phyloP scores from a whole-genome alignment of 2,329 filamentous ascomycete species.

The Cucurbitaria berberidis region DNA sequence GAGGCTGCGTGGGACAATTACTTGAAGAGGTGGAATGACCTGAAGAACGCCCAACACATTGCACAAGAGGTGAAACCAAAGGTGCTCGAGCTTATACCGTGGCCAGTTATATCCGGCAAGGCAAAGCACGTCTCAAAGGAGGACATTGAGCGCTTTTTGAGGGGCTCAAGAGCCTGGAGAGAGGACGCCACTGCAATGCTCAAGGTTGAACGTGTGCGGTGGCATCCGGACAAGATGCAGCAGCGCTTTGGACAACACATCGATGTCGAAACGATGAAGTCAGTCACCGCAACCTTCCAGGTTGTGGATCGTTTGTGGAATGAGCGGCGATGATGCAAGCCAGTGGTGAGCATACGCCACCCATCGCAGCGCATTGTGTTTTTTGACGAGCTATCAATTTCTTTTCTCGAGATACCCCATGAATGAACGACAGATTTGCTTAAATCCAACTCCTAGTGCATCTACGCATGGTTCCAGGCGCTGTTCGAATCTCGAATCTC shows the following conservation, averaged over 20 bases:
- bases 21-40: conserved; percentile 64
- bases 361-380: background rate
- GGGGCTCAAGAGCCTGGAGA: conserved; percentile 55
- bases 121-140: conserved; percentile 63
- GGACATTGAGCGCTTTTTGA: conserved; percentile 73
- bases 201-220: conserved; percentile 85
- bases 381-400: background rate
- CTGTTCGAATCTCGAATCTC: background rate
- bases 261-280: conserved; percentile 73
- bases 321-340: conserved; percentile 50
- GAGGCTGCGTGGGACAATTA: conserved; percentile 70
- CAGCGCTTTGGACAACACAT: conserved; percentile 78
- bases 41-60: conserved; percentile 40
- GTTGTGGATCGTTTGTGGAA: conserved; percentile 83
- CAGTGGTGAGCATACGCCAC: too few relatives aligned
- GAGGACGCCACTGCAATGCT: conserved; percentile 60
- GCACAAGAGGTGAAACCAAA: conserved; percentile 20
- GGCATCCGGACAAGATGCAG: conserved; percentile 98
- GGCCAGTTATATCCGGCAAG: conserved; percentile 73
- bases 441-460: background rate
- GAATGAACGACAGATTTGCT: background rate
- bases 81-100: conserved; percentile 60
- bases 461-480: background rate
- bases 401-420: background rate
- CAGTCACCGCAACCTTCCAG: conserved; percentile 90